phyloP scores from a whole-genome alignment of 768 basidiomycete genomes.

The Trametes meyenii region DNA sequence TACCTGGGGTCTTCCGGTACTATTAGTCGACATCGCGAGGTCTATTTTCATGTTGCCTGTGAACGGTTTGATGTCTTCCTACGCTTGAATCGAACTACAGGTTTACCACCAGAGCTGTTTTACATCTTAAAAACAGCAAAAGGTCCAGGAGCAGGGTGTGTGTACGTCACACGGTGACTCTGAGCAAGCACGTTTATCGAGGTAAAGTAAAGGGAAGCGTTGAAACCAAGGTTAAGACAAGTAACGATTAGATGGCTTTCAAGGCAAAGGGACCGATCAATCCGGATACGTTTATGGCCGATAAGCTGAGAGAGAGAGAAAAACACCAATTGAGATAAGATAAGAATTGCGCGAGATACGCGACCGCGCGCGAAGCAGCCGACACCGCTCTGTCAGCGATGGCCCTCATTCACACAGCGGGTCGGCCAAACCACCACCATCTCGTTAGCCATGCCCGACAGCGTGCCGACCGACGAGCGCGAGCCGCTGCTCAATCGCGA shows the following conservation, averaged over 20 bases:
- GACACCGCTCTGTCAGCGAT: conserved; percentile 18
- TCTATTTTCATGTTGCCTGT: too few relatives aligned
- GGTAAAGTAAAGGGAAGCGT: too few relatives aligned
- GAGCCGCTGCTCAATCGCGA: conserved; percentile 26
- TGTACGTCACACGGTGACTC: too few relatives aligned
- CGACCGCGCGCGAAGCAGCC: not conserved
- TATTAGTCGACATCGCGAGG: not conserved
- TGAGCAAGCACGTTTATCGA: too few relatives aligned
- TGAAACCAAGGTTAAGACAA: too few relatives aligned
- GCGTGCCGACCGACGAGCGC: conserved; percentile 21
- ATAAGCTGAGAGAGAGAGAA: too few relatives aligned
- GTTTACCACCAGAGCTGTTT: too few relatives aligned
- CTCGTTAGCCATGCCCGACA: not conserved
- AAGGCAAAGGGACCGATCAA: not conserved
- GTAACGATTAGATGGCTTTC: too few relatives aligned
- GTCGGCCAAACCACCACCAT: not conserved
- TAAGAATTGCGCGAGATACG: conserved; percentile 1
- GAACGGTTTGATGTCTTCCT: too few relatives aligned
- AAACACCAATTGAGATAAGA: conserved; percentile 5
- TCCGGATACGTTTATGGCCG: not conserved
- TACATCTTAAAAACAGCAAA: too few relatives aligned
- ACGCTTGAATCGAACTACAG: too few relatives aligned
- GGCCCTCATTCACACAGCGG: not conserved
- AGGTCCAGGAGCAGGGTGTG: too few relatives aligned
- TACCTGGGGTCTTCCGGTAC: not conserved